Conservation (phyloP, 768 basidiomycete genomes). For the Clavaria fumosa region DNA sequence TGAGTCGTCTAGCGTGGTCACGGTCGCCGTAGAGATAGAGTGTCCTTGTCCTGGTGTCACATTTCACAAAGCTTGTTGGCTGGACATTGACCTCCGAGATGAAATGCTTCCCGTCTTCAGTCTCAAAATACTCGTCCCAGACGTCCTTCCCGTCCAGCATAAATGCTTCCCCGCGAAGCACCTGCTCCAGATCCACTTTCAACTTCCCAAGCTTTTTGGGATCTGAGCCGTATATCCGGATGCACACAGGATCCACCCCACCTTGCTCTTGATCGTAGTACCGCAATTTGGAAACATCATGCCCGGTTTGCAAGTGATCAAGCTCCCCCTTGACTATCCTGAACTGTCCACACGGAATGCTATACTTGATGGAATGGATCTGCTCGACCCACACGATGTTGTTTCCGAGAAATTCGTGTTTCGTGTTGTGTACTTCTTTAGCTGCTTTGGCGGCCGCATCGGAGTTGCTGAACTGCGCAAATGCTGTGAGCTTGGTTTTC, state of each 20-base stretch:
- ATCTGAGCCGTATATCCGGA: conserved; percentile 27
- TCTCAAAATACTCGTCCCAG: conserved; percentile 36
- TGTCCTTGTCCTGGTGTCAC: conserved; percentile 24
- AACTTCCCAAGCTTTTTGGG: conserved; percentile 20
- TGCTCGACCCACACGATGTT: conserved; percentile 23
- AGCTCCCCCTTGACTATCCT: conserved; percentile 23
- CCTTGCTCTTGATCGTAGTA: conserved; percentile 13
- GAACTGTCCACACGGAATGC: conserved; percentile 20
- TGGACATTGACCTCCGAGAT: conserved; percentile 24
- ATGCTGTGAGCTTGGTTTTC: conserved; percentile 23
- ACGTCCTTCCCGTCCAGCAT: conserved; percentile 17
- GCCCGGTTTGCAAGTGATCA: conserved; percentile 17
- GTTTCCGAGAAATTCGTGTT: conserved; percentile 24
- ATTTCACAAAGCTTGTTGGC: conserved; percentile 21
- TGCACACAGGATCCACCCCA: conserved; percentile 14
- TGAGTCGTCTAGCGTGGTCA: conserved; percentile 16
- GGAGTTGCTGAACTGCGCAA: conserved; percentile 25
- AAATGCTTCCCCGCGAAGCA: conserved; percentile 26
- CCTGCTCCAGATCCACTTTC: conserved; percentile 23
- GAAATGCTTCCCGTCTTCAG: conserved; percentile 23
- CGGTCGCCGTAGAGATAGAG: conserved; percentile 29
- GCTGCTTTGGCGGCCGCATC: conserved; percentile 22
- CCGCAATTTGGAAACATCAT: conserved; percentile 21
- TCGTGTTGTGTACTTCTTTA: conserved; percentile 14
- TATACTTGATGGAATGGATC: conserved; percentile 27